Evolutionary conservation across 148 eudicot genomes (phyloP).

Genomic region (Silene uniflora): DNA sequence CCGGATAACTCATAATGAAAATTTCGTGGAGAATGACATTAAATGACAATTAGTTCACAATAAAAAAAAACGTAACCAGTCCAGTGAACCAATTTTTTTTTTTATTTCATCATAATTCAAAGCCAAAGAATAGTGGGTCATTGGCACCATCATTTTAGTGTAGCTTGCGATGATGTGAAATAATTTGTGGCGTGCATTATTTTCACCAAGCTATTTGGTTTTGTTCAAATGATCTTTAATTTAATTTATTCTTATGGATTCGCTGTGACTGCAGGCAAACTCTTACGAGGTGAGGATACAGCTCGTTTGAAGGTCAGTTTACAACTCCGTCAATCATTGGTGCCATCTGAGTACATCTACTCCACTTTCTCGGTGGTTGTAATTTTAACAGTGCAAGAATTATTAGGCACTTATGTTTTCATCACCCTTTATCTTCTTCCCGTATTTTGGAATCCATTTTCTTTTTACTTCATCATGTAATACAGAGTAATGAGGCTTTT

Average conservation of each 20-base stretch:
- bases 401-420: constrained; percentile 2
- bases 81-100: neutral
- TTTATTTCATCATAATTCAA: too few species aligned
- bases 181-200: neutral
- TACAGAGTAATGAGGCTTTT: too few species aligned
- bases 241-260: neutral
- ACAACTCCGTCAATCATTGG: neutral
- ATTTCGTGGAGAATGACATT: too few species aligned
- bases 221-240: neutral
- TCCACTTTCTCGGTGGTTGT: constrained; percentile 16
- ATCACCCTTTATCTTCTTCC: neutral
- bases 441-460: neutral
- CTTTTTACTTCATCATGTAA: too few species aligned
- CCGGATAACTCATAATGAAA: too few species aligned
- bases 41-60: too few species aligned
- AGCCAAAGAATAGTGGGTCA: too few species aligned
- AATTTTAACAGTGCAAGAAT: constrained; percentile 6
- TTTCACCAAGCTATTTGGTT: neutral
- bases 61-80: too few species aligned
- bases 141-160: too few species aligned
- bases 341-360: constrained; percentile 1
- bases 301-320: constrained; percentile 10
- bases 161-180: neutral
- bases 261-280: constrained; percentile 15
- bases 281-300: constrained; percentile 8